Conservation (phyloP, 495 filamentous ascomycete genomes). For the Evernia prunastri region DNA sequence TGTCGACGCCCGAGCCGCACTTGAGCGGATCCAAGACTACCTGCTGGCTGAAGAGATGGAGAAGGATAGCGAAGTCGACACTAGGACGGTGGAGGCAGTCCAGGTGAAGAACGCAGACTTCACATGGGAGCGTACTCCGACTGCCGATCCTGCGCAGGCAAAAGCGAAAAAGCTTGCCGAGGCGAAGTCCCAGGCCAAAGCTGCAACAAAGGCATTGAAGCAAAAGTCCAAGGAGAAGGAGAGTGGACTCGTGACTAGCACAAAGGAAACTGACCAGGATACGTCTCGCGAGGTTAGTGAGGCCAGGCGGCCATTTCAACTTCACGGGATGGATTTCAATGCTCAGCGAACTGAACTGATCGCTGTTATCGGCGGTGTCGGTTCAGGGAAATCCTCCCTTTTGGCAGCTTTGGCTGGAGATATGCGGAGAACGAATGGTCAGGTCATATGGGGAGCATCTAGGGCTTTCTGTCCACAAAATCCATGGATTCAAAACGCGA, state of each 20-base stretch:
- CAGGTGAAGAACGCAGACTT: slow-evolving; percentile 66
- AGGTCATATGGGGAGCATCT: slow-evolving; percentile 63
- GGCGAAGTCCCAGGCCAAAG: slow-evolving; percentile 32
- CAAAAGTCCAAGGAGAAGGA: slow-evolving; percentile 29
- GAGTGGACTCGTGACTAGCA: slow-evolving; percentile 18
- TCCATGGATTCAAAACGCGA: slow-evolving; percentile 91
- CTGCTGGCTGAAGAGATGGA: slow-evolving; percentile 73
- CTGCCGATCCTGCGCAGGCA: slow-evolving; percentile 45
- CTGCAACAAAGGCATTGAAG: slow-evolving; percentile 29
- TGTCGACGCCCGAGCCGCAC: slow-evolving; percentile 75
- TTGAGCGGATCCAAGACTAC: slow-evolving; percentile 79
- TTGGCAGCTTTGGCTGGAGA: slow-evolving; percentile 85
- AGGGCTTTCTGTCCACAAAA: slow-evolving; percentile 89
- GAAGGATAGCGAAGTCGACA: slow-evolving; percentile 59
- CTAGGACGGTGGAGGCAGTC: slow-evolving; percentile 58
- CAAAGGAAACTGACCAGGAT: slow-evolving; percentile 37
- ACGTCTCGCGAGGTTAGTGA: slow-evolving; percentile 33
- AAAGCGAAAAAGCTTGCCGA: slow-evolving; percentile 32
- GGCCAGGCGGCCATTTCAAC: slow-evolving; percentile 55
- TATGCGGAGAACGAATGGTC: slow-evolving; percentile 73
- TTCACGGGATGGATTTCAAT: slow-evolving; percentile 66
- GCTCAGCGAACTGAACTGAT: slow-evolving; percentile 77
- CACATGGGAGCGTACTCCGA: slow-evolving; percentile 78
- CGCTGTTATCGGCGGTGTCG: slow-evolving; percentile 84
- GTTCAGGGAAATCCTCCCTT: slow-evolving; percentile 87